Evolutionary conservation across 345 rosid genomes (phyloP), one percentile per base, ranked within the genome.

Genomic region (Brassica rapa): DNA sequence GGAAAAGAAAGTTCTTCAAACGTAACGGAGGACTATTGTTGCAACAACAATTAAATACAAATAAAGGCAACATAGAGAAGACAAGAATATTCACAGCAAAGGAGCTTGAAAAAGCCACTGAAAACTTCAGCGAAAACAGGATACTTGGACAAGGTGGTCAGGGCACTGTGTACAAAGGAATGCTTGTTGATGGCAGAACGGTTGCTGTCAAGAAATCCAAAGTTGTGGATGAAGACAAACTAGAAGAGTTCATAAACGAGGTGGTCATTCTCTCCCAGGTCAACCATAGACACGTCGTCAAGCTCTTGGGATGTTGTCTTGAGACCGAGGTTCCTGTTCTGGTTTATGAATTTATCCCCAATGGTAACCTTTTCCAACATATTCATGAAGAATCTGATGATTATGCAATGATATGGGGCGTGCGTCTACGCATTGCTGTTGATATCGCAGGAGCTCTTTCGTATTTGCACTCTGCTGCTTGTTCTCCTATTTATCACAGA

Each of bases 201-300:
- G 79, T 85, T 43, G 88, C 89, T 2, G 80, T 85, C 14, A 87
- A 87, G 62, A 87, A 83, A 65, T 82, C 87, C 0, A 80, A 74
- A 65, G 30, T 0, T 65, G 70, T 84, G 4, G 83, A 87, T 5
- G 62, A 68, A 6, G 80, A 76, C 62, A 85, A 83, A 65, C 71
- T 81, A 6, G 79, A 77, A 21, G 86, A 81, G 62, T 87, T 85
- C 70, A 74, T 87, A 41, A 85, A 85, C 65, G 86, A 87, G 12
- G 76, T 87, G 0, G 21, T 70, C 15, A 83, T 87, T 2, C 82
- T 86, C 2, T 83, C 85, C 0, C 85, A 82, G 49, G 78, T 86
- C 66, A 82, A 86, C 53, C 88, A 80, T 35, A 62, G 77, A 61
- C 78, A 86, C 75, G 51, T 65, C 8, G 68, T 65, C 51, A 65